Percentiles rank a stretch among this genome's conserved stretches.
Conservation (phyloP, 2,329 filamentous ascomycete genomes). For the Cercospora janseana region DNA sequence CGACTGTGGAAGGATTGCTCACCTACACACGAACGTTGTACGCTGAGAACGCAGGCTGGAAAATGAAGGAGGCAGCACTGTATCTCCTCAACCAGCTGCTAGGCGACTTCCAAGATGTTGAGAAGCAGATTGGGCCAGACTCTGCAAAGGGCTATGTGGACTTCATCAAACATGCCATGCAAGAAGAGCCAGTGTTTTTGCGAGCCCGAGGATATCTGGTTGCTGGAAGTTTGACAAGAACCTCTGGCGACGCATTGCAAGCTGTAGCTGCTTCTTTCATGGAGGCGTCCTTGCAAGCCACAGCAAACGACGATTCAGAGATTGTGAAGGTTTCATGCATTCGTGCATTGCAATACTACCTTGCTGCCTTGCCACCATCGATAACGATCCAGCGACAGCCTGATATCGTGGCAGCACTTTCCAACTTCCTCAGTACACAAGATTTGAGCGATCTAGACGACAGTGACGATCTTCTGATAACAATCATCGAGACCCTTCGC, state of each 20-base stretch:
- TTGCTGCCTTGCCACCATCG: conserved; percentile 53
- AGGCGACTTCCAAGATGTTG: conserved; percentile 76
- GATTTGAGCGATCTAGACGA: conserved; percentile 82
- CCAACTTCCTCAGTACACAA: conserved; percentile 72
- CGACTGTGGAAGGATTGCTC: conserved; percentile 74
- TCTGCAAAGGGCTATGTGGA: conserved; percentile 73
- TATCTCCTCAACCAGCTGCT: conserved; percentile 83
- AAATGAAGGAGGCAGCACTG: conserved; percentile 74
- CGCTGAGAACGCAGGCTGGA: conserved; percentile 55
- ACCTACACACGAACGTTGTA: conserved; percentile 75
- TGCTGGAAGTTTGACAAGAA: conserved; percentile 73
- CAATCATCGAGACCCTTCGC: conserved; percentile 80
- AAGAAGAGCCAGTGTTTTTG: conserved; percentile 70
- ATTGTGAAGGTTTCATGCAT: conserved; percentile 91
- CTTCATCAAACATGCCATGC: conserved; percentile 75
- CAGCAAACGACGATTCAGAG: conserved; percentile 73
- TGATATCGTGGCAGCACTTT: conserved; percentile 59
- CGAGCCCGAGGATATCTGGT: conserved; percentile 84
- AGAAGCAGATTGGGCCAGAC: conserved; percentile 66
- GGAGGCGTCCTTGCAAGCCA: conserved; percentile 70
- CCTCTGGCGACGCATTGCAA: conserved; percentile 57
- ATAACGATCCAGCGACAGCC: conserved; percentile 59
- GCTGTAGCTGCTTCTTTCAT: conserved; percentile 61
- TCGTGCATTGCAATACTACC: conserved; percentile 72
- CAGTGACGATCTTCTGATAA: conserved; percentile 87